A percentile compares a stretch with the other conserved stretches of the same genome.
Evolutionary conservation across 495 filamentous ascomycete species (phyloP).

Genomic region (Penicillium goetzii): DNA sequence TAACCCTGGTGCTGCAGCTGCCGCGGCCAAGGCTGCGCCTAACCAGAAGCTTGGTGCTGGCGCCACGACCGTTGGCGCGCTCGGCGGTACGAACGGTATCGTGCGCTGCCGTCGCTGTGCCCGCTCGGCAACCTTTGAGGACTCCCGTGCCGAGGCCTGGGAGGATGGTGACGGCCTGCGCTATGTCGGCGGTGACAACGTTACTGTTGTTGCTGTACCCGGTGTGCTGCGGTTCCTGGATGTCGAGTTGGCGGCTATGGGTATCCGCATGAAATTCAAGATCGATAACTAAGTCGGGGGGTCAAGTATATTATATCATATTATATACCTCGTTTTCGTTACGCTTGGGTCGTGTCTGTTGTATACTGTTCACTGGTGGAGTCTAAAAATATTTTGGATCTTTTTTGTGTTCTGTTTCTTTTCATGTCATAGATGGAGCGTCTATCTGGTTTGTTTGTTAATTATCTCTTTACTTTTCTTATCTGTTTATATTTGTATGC

Average conservation of each 20-base stretch:
- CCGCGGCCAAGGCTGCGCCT: constrained; percentile 39
- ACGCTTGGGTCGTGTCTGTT: constrained; percentile 8
- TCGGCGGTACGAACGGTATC: constrained; percentile 60
- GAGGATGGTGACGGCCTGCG: constrained; percentile 82
- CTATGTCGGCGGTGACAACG: constrained; percentile 86
- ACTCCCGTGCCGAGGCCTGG: constrained; percentile 76
- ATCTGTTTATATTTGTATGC: constrained; percentile 28
- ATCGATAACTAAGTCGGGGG: constrained; percentile 52
- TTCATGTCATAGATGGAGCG: constrained; percentile 40
- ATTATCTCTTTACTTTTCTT: constrained; percentile 20
- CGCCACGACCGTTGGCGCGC: constrained; percentile 24
- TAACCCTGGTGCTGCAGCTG: constrained; percentile 37
- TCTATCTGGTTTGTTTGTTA: constrained; percentile 26
- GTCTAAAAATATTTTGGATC: constrained; percentile 16
- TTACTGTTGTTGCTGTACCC: constrained; percentile 87
- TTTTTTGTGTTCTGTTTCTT: constrained; percentile 23
- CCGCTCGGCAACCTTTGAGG: constrained; percentile 61
- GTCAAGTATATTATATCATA: neutral
- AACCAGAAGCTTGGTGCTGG: constrained; percentile 31
- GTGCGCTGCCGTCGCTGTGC: constrained; percentile 88
- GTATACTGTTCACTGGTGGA: constrained; percentile 19
- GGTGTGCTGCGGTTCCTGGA: constrained; percentile 92
- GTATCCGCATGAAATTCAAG: constrained; percentile 85
- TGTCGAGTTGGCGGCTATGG: constrained; percentile 94
- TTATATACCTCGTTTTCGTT: neutral